These are phyloP conservation scores for Eimeria necatrix DNA, from an alignment of 169 alveolate genomes.

Conservation along the genomic window DNA sequence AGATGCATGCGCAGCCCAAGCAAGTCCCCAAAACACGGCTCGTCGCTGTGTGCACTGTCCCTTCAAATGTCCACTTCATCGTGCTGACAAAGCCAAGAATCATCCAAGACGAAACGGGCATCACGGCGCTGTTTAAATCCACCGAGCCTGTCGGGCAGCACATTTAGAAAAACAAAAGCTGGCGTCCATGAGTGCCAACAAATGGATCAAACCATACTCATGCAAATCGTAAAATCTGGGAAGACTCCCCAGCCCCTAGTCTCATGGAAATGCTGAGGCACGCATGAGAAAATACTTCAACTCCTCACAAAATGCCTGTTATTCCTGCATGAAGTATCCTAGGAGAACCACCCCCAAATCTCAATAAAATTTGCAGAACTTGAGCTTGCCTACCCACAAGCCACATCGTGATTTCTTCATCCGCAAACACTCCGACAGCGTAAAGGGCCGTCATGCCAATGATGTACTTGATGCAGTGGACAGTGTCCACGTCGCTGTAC, in stretches of 20 bases:
- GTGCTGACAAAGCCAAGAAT: neutral
- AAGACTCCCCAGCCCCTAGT: too few species aligned
- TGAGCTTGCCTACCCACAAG: neutral
- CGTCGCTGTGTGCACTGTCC: slow-evolving; percentile 20
- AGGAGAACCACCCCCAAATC: neutral
- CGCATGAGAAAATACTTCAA: too few species aligned
- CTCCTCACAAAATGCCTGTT: too few species aligned
- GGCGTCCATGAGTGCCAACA: too few species aligned
- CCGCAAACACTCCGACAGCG: slow-evolving; percentile 34
- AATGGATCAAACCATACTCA: too few species aligned
- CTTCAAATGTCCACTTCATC: slow-evolving; percentile 18
- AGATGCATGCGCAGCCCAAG: slow-evolving; percentile 7
- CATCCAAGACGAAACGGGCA: slow-evolving; percentile 28
- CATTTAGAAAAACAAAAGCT: neutral
- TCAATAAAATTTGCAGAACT: neutral
- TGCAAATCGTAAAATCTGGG: too few species aligned
- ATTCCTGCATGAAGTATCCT: too few species aligned
- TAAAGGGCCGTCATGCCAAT: slow-evolving; percentile 17
- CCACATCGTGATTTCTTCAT: slow-evolving; percentile 6
- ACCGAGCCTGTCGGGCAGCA: neutral
- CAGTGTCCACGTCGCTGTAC: slow-evolving; percentile 25
- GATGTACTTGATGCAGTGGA: neutral
- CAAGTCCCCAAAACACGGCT: neutral
- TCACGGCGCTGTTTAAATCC: neutral
- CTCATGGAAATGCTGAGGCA: too few species aligned